phyloP scores from a whole-genome alignment of 2,329 filamentous ascomycete species.

The Colletotrichum sp. region DNA sequence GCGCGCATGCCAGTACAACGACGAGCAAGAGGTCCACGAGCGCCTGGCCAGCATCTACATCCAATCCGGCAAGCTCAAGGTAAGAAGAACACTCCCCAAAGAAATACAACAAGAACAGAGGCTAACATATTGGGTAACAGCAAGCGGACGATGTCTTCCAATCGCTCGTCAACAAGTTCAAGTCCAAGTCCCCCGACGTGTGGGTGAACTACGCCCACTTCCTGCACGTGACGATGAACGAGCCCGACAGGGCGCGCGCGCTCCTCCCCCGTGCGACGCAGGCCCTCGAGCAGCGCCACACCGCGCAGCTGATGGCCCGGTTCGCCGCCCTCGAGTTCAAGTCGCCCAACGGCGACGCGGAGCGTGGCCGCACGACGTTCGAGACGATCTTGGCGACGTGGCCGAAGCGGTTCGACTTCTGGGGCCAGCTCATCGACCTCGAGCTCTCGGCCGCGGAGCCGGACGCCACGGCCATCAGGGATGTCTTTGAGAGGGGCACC shows the following conservation, averaged over 20 bases:
- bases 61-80: constrained; percentile 82
- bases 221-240: constrained; percentile 75
- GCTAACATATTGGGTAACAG: constrained; percentile 46
- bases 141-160: constrained; percentile 91
- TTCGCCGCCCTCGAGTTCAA: constrained; percentile 94
- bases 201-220: constrained; percentile 97
- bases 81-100: constrained; percentile 44
- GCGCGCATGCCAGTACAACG: constrained; percentile 92
- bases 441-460: constrained; percentile 68
- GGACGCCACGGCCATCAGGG: constrained; percentile 67
- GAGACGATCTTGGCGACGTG: constrained; percentile 84
- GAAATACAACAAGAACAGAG: background rate
- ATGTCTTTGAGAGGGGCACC: constrained; percentile 82
- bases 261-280: constrained; percentile 86
- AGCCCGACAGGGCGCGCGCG: constrained; percentile 76
- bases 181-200: constrained; percentile 77
- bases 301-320: constrained; percentile 75
- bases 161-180: constrained; percentile 85
- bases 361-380: constrained; percentile 93
- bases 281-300: constrained; percentile 73
- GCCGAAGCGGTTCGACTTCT: constrained; percentile 89
- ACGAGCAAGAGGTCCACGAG: constrained; percentile 87
- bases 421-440: constrained; percentile 90
- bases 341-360: constrained; percentile 79
- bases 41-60: constrained; percentile 94